A percentile compares a stretch with the other conserved stretches of the same genome.
These are phyloP conservation scores for Amphicarpaea edgeworthii DNA, from an alignment of 306 rosid genomes.

Conservation along the genomic window DNA sequence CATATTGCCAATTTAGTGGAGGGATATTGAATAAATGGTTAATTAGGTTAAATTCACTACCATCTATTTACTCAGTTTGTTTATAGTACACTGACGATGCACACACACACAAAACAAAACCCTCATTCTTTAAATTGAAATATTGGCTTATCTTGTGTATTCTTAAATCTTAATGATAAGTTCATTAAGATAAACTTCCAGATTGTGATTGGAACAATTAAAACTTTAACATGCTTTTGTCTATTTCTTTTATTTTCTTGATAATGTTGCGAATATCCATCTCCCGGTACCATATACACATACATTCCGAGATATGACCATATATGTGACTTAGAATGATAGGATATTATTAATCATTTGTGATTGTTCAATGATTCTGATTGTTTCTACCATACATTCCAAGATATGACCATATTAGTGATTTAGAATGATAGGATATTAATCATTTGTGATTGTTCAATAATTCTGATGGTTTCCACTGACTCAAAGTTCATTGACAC, in stretches of 20 bases:
- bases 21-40: slow-evolving; percentile 11
- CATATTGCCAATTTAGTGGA: slow-evolving; percentile 18
- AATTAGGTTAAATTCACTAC: slow-evolving; percentile 21
- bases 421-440: slow-evolving; percentile 21
- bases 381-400: slow-evolving; percentile 53
- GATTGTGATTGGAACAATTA: slow-evolving; percentile 17
- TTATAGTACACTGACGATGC: not conserved
- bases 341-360: not conserved
- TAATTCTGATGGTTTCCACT: slow-evolving; percentile 63
- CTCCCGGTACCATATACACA: not conserved
- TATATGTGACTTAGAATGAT: slow-evolving; percentile 18
- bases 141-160: slow-evolving; percentile 23
- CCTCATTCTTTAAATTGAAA: not conserved
- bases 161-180: slow-evolving; percentile 27
- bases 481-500: slow-evolving; percentile 71
- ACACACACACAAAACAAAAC: not conserved
- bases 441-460: slow-evolving; percentile 17
- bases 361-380: slow-evolving; percentile 47
- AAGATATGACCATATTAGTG: slow-evolving; percentile 9
- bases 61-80: slow-evolving; percentile 15
- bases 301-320: slow-evolving; percentile 8
- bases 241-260: slow-evolving; percentile 20
- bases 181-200: slow-evolving; percentile 21
- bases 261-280: not conserved
- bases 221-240: slow-evolving; percentile 17